Base-by-base conservation (phyloP, 176 grass and related monocot species). In the Echinochloa phyllopogon region DNA sequence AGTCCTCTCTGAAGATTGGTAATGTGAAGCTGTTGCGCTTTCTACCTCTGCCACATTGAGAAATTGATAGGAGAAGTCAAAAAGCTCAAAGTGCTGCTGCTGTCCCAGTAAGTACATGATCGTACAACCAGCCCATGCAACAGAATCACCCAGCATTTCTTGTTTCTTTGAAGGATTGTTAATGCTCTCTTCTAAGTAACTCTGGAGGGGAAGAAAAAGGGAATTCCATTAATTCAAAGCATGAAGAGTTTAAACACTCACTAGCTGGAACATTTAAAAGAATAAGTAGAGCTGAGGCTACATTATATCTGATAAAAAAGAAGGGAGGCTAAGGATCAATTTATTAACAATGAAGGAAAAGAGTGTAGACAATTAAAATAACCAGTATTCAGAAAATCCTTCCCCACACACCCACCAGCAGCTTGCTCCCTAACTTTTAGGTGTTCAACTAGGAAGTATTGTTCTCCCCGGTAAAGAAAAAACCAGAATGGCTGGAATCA, bases 21-120 rank as follows among this genome's bases (percentile, higher is more conserved):
- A 82, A 56, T 92, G 83, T 53, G 77, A 88, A 63, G 89, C 25
- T 18, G 89, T 81, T 1, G 69, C 81, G 77, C 76, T 94, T 84
- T 95, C 96, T 82, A 98, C 91, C 92, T 98, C 96, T 57, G 96
- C 93, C 74, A 98, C 93, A 65, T 95, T 98, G 62, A 98, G 91
- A 36, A 95, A 92, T 76, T 98, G 96, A 62, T 92, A 95, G 51
- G 93, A 98, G 77, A 95, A 98, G 84, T 98, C 96, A 33, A 98
- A 98, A 39, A 98, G 91, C 91, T 98, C 96, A 36, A 95, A 98
- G 74, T 98, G 96, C 40, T 95, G 91, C 72, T 98, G 96, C 77
- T 98, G 96, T 75, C 96, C 93, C 39, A 98, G 89, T 18, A 98
- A 95, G 78, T 98, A 98, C 88, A 98, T 95, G 45, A 95, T 94